A percentile compares a stretch with the other conserved stretches of the same genome.
These are phyloP conservation scores for Stemphylium vesicarium DNA, from an alignment of 2,329 filamentous ascomycete genomes.

Conservation along the genomic window DNA sequence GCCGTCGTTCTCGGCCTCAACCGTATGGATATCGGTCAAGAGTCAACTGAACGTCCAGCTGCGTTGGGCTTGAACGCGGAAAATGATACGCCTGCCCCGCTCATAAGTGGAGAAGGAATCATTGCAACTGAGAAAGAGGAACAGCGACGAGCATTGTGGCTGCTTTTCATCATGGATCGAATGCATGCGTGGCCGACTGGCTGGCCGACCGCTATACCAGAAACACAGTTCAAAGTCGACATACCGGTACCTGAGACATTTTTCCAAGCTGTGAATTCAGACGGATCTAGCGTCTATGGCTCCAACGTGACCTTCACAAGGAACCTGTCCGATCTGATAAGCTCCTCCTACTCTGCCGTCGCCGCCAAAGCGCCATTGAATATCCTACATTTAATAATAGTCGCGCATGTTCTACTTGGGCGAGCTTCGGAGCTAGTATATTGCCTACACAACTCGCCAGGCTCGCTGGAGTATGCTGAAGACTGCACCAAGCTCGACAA, in stretches of 20 bases:
- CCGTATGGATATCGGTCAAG: conserved; percentile 30
- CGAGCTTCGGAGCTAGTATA: conserved; percentile 35
- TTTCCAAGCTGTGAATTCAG: conserved; percentile 30
- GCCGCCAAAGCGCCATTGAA: conserved; percentile 20
- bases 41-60: not conserved
- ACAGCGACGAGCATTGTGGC: conserved; percentile 37
- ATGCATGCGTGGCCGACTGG: conserved; percentile 31
- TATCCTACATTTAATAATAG: conserved; percentile 29
- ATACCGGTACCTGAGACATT: conserved; percentile 31
- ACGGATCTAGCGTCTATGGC: not conserved
- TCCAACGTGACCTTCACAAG: conserved; percentile 28
- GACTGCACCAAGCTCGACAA: conserved; percentile 35
- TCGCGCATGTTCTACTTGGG: conserved; percentile 40
- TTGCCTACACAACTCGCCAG: conserved; percentile 32
- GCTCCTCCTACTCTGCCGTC: not conserved
- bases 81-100: not conserved
- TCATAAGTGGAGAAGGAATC: conserved; percentile 4
- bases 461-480: conserved; percentile 29
- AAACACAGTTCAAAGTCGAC: conserved; percentile 41
- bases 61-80: not conserved
- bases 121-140: conserved; percentile 36
- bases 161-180: conserved; percentile 41
- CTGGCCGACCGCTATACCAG: conserved; percentile 37
- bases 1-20: conserved; percentile 37
- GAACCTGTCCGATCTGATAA: conserved; percentile 31